Conservation (phyloP, 2,329 filamentous ascomycete species). For the Bipolaris victoriae region DNA sequence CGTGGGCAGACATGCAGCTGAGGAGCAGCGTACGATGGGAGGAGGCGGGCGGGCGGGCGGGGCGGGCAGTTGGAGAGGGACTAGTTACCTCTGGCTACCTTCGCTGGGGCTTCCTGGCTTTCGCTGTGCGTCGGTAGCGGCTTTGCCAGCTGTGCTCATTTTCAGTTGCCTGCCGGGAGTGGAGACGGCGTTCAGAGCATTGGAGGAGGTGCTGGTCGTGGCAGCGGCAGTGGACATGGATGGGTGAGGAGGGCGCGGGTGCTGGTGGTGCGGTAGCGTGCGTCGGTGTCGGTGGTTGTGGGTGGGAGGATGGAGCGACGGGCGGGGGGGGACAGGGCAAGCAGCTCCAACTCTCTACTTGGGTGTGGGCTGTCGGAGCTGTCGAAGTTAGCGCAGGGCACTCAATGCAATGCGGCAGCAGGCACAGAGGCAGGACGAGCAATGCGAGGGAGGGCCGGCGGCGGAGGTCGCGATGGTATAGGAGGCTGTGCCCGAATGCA, state of each 20-base stretch:
- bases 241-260: conserved; percentile 24
- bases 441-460: conserved; percentile 25
- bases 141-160: conserved; percentile 57
- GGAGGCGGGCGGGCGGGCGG: not conserved
- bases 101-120: conserved; percentile 64
- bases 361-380: conserved; percentile 23
- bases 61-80: conserved; percentile 5
- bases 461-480: conserved; percentile 27
- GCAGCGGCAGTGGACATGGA: conserved; percentile 45
- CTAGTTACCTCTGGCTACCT: conserved; percentile 59
- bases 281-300: conserved; percentile 5
- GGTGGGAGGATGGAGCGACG: conserved; percentile 24
- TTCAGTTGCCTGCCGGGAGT: conserved; percentile 55
- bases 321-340: conserved; percentile 19
- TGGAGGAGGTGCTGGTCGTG: conserved; percentile 40
- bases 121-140: conserved; percentile 57
- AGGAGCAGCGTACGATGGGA: not conserved
- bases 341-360: conserved; percentile 19
- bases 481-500: conserved; percentile 29
- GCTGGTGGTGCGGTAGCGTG: conserved; percentile 17
- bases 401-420: conserved; percentile 27
- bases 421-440: too few species aligned
- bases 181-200: conserved; percentile 45
- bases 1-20: not conserved
- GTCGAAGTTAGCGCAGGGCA: conserved; percentile 22